A percentile compares a stretch with the other conserved stretches of the same genome.
Evolutionary conservation across 2,329 filamentous ascomycete genomes (phyloP).

Genomic region (Diaporthe longicolla): DNA sequence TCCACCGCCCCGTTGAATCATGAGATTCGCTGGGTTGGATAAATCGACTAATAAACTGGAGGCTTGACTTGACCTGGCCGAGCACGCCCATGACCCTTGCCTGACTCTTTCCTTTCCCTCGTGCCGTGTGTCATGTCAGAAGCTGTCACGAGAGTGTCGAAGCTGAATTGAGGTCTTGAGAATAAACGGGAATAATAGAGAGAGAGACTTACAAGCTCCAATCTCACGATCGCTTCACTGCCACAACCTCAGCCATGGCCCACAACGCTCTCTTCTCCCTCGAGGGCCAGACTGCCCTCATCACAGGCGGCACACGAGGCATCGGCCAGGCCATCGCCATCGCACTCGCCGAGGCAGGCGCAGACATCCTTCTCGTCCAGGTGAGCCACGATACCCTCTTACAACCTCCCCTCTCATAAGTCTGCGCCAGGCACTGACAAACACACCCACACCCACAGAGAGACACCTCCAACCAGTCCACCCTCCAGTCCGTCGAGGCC

Average conservation of each 20-base stretch:
- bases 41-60: conserved; percentile 3
- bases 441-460: conserved; percentile 46
- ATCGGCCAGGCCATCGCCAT: conserved; percentile 71
- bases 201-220: neutral
- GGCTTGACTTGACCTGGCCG: conserved; percentile 6
- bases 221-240: neutral
- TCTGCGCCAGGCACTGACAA: neutral
- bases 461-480: conserved; percentile 58
- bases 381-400: conserved; percentile 49
- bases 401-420: too few species aligned
- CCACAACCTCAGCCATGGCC: conserved; percentile 52
- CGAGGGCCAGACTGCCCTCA: conserved; percentile 68
- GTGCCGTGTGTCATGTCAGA: conserved; percentile 27
- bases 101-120: neutral
- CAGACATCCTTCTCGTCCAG: conserved; percentile 69
- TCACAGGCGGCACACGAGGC: conserved; percentile 71
- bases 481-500: conserved; percentile 72
- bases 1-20: neutral
- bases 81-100: conserved; percentile 5
- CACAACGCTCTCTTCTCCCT: conserved; percentile 63
- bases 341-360: conserved; percentile 71
- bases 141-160: conserved; percentile 2
- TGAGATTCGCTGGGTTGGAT: neutral
- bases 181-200: neutral
- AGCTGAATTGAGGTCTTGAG: neutral